Evolutionary conservation across 129 eudicot genomes (phyloP).

Genomic region (Silybum marianum): DNA sequence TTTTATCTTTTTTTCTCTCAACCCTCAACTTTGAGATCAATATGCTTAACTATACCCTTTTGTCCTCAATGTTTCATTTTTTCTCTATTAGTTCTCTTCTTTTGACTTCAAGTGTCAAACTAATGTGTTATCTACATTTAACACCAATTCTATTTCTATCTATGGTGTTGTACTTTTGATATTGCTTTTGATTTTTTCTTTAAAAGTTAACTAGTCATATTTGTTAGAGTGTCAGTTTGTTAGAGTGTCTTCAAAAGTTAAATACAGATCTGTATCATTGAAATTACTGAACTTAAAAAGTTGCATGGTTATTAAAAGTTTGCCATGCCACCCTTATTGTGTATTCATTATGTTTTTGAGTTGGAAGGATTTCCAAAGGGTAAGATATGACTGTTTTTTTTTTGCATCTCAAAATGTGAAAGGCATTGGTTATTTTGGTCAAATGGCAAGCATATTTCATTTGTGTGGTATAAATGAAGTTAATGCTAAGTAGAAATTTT

Average conservation of each 20-base stretch:
- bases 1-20: background rate
- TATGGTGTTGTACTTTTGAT: background rate
- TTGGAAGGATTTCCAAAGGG: no score
- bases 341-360: background rate
- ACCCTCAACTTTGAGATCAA: background rate
- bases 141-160: background rate
- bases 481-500: slow-evolving; percentile 6
- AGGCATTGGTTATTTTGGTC: background rate
- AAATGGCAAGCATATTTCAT: background rate
- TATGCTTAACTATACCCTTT: no score
- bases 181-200: no score
- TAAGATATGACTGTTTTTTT: no score
- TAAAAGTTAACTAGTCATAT: no score
- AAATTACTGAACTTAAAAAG: background rate
- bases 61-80: no score
- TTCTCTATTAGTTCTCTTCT: no score
- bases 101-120: no score
- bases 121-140: no score
- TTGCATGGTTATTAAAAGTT: background rate
- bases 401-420: background rate
- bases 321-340: background rate
- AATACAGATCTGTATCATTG: background rate
- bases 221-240: background rate
- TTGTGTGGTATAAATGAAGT: slow-evolving; percentile 14
- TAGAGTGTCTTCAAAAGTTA: no score